Conservation (phyloP, 1,284 basidiomycete species). For the Rhizoctonia solani region DNA sequence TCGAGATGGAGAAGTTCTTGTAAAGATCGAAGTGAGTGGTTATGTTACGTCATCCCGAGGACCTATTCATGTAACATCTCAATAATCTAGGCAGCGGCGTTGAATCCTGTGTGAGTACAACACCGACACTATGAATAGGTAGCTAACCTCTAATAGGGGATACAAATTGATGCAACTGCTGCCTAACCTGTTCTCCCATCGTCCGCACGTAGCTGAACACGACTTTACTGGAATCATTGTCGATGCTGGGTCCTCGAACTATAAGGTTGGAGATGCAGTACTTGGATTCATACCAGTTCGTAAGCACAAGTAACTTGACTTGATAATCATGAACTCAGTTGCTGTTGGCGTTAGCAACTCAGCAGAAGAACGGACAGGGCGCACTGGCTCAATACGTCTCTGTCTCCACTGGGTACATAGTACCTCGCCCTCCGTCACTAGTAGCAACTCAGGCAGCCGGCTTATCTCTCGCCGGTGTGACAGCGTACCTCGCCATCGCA, state of each 20-base stretch:
- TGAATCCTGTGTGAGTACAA: constrained; percentile 65
- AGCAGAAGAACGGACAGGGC: constrained; percentile 51
- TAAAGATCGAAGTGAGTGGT: constrained; percentile 52
- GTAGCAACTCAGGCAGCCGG: constrained; percentile 60
- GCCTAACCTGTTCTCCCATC: constrained; percentile 54
- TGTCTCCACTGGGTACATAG: constrained; percentile 51
- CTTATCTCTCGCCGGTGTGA: constrained; percentile 58
- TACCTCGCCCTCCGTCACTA: constrained; percentile 54
- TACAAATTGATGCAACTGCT: constrained; percentile 60
- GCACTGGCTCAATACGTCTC: constrained; percentile 58
- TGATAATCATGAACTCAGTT: not conserved
- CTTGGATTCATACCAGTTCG: constrained; percentile 56
- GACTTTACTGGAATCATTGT: constrained; percentile 67
- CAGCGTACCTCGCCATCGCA: constrained; percentile 59
- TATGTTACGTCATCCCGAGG: not conserved
- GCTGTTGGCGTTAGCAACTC: constrained; percentile 30
- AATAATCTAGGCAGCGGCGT: constrained; percentile 54
- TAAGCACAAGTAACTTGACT: constrained; percentile 41
- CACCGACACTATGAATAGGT: constrained; percentile 22
- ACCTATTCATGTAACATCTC: not conserved
- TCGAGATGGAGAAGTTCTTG: constrained; percentile 57
- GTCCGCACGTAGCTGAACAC: constrained; percentile 59
- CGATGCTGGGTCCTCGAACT: constrained; percentile 56
- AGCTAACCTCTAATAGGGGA: constrained; percentile 47
- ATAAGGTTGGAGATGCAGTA: constrained; percentile 61